Base-by-base conservation (phyloP, 352 stramenopile genomes). In the Pythium phragmiticola region DNA sequence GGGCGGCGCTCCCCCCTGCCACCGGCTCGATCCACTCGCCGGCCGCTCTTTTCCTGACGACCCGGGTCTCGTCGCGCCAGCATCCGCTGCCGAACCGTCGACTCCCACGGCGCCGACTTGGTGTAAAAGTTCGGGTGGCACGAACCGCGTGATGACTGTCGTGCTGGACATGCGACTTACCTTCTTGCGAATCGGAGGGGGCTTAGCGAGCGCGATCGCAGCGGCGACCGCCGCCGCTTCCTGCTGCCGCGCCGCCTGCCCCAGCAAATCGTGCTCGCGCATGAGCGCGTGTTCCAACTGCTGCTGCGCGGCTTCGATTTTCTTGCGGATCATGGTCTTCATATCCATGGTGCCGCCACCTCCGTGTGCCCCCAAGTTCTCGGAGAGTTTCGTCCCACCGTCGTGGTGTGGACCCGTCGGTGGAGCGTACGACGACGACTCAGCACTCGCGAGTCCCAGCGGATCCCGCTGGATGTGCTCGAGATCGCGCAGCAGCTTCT, bases 111-210 rank as follows among this genome's bases (percentile, higher is more conserved):
- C 1, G 26, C 26, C 26, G 26, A 30, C 26, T 30, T 30, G 26
- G 26, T 30, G 26, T 30, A 39, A 12, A 5, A 42, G 16, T 19
- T 77, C 71, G 7, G 68, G 55, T 21, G 58, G 58, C 0, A 66
- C 54, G 23, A 74, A 74, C 0, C 77, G 73, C 4, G 80, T 87
- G 57, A 90, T 89, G 8, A 86, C 51, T 0, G 69, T 86, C 41
- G 80, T 89, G 41, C 80, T 92, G 21, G 80, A 69, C 77, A 88
- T 90, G 9, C 79, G 74, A 52, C 76, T 89, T 37, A 88, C 70
- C 55, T 74, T 72, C n/a, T 75, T 73, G 4, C 77, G 78, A 34
- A 83, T 19, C 28, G 58, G 66, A 17, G 62, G 48, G 0, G 63
- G 41, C 42, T 79, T 80, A 1, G 56, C 19, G 21, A 17, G n/a